A percentile compares a stretch with the other conserved stretches of the same genome.
phyloP scores from a whole-genome alignment of 176 grass and related monocot genomes.

The Bonia amplexicaulis region DNA sequence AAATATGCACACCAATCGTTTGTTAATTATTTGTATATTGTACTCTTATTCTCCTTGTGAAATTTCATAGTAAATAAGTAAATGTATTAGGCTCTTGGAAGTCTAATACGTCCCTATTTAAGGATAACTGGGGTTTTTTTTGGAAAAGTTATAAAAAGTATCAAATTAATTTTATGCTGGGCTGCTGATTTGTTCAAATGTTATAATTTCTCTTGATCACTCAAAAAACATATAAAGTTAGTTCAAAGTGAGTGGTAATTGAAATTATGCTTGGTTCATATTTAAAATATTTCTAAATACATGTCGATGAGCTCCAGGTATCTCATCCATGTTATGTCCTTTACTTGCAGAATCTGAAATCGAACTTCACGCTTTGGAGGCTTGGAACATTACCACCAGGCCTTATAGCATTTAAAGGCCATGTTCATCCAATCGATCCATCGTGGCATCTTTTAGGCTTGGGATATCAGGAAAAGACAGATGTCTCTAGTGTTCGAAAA shows the following conservation, averaged over 20 bases:
- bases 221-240: conserved; percentile 5
- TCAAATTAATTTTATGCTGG: not conserved
- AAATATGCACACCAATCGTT: not conserved
- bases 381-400: conserved; percentile 96
- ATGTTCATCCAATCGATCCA: conserved; percentile 76
- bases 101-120: not conserved
- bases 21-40: not conserved
- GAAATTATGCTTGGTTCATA: not conserved
- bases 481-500: conserved; percentile 59
- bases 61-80: not conserved
- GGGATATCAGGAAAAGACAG: conserved; percentile 94
- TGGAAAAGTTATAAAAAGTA: not conserved
- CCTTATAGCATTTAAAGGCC: conserved; percentile 88
- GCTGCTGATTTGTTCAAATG: not conserved
- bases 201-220: not conserved
- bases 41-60: conserved; percentile 2
- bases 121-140: not conserved
- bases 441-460: conserved; percentile 93
- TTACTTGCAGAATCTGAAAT: conserved; percentile 82
- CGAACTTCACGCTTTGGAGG: conserved; percentile 92
- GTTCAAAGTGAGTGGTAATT: not conserved
- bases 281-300: conserved; percentile 7
- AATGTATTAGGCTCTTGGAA: not conserved
- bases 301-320: not conserved
- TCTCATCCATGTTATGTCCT: not conserved